Base-by-base conservation (phyloP, 2,329 filamentous ascomycete species). In the Talaromyces sp. region DNA sequence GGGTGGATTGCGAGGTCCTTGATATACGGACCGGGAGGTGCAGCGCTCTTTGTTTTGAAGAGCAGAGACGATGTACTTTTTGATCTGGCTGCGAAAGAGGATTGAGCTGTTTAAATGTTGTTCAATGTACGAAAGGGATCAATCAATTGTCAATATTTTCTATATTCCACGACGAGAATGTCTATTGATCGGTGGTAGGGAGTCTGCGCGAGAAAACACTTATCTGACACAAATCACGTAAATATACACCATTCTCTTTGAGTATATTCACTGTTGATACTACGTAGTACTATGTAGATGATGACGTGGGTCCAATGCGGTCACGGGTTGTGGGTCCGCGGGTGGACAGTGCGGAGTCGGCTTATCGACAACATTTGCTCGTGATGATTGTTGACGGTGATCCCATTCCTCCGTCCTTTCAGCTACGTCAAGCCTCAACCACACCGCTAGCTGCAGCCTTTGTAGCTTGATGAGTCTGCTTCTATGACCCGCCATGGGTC, bases 401-500 rank as follows among this genome's bases (percentile, higher is more conserved):
- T 25, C 22, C 44, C 17, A 47, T 47, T 13, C 42, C 44, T 19
- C 44, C 22, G 44, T 47, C 44, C 42, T 47, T 10, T 25, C 11
- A 1, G 9, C 44, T 47, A 47, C 28, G 28, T 42, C 44, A 19
- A 52, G 27, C 25, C 27, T 30, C 22, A 8, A 27, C 11, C n/a
- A 47, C 25, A 8, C 11, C 49, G 44, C 28, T 13, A 53, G 49
- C 49, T 17, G 22, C 28, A 9, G 27, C 3, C 44, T 8, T 17
- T 22, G 44, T 47, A 7, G 13, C 25, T 53, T 30, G 49, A 53
- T 53, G 49, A n/a, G 22, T 30, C 15, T 15, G 49, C 30, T 28
- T 30, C 27, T 19, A 53, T 53, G 42, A 66, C 70, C 62, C 69
- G 69, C 67, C 71, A 75, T 75, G 73, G 70, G 68, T 68, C 66